Evolutionary conservation across 805 yeast species (phyloP), one percentile per base, ranked within the genome.

Genomic region (Kluyveromyces aestuarii): DNA sequence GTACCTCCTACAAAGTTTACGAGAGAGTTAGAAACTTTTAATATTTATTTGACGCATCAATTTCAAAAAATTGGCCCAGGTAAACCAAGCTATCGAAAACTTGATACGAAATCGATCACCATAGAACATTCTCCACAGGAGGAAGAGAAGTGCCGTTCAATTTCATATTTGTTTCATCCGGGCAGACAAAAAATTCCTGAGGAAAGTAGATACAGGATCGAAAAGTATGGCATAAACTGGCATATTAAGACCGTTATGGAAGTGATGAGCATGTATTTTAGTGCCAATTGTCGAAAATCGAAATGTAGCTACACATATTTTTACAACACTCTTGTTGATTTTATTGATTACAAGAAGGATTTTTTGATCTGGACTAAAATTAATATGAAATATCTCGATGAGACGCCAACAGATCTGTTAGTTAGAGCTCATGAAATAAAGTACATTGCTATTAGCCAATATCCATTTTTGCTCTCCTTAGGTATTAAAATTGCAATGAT

Each of bases 301-400:
- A 61, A 64, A 42, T 56, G 72, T 4, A 65, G 71, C 3, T 61
- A 64, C 27, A 73, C 80, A 8, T 52, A 46, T 7, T 64, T 62
- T 58, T 91, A 91, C 68, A 91, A 91, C 62, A 75, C 84, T 6
- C 70, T 89, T 66, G 83, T 85, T 2, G 98, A 91, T 62, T 86
- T 74, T 61, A 80, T 87, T 21, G 86, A 86, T 57, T 73, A 86
- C 35, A 80, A 74, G 49, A 76, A 80, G 48, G 99, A 91, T 64
- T 93, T 84, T 66, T 95, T 87, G 56, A 72, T 77, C 0, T 91
- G 97, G 97, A 21, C 4, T 21, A 43, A 33, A 27, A 33, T 19
- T 13, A 33, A 33, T 6, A 36, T 17, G 14, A 86, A 82, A 66
- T 39, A 11, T 17, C 52, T 18, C 18, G 45, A 43, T n/a, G 39